phyloP scores from a whole-genome alignment of 78 protist genomes.

The slime mould (Dictyostelium discoideum) region DNA sequence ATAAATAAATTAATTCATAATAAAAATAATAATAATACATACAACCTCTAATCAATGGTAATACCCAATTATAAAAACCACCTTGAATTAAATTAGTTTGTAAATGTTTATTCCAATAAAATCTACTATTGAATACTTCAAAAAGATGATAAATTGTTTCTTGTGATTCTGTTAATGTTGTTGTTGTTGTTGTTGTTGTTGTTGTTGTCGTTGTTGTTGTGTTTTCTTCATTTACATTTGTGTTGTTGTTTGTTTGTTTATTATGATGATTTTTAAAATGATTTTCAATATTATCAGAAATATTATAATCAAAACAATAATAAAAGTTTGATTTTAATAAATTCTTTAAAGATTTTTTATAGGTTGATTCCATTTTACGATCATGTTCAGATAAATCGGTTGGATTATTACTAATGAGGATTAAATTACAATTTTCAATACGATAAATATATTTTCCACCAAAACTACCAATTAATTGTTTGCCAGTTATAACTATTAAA shows the following conservation, averaged over 20 bases:
- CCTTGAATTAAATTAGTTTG: constrained; percentile 28
- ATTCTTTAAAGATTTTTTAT: constrained; percentile 25
- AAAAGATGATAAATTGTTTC: constrained; percentile 16
- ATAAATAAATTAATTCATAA: background rate
- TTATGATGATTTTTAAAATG: background rate
- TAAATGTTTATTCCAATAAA: constrained; percentile 59
- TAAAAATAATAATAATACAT: background rate
- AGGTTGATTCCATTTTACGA: constrained; percentile 48
- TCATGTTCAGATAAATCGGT: constrained; percentile 59
- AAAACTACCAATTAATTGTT: constrained; percentile 24
- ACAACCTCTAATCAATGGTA: constrained; percentile 78
- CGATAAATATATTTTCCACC: constrained; percentile 1
- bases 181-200: background rate
- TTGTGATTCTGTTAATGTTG: background rate
- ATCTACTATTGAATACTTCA: constrained; percentile 49
- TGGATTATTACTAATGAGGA: background rate
- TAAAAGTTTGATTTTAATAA: constrained; percentile 48
- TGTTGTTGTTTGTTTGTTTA: background rate
- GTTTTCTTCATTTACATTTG: background rate
- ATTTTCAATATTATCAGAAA: constrained; percentile 35
- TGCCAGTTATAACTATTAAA: constrained; percentile 14
- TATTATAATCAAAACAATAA: constrained; percentile 29
- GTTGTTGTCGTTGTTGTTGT: background rate
- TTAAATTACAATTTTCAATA: background rate
- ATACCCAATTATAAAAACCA: background rate